Conservation (phyloP, 73 alveolate genomes). For the Durusdinium trenchii region DNA sequence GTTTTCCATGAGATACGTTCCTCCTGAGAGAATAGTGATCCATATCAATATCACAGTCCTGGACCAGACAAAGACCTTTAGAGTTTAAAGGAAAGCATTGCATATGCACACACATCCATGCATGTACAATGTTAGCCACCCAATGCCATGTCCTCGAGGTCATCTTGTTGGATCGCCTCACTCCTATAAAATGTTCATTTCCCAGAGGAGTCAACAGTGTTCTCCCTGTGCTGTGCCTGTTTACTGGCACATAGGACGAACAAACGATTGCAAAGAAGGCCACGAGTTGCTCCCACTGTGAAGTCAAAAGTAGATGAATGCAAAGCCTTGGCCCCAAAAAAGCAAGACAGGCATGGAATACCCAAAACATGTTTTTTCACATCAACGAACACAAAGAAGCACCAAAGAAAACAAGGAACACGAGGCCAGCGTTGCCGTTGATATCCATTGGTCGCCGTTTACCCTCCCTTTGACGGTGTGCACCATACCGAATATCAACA, state of each 20-base stretch:
- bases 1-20: slow-evolving; percentile 23
- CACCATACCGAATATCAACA: not conserved
- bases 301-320: not conserved
- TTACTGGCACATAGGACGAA: not conserved
- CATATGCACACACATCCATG: not conserved
- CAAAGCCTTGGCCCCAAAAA: not conserved
- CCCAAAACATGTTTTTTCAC: not conserved
- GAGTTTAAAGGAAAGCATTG: not conserved
- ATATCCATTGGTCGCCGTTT: slow-evolving; percentile 4
- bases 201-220: not conserved
- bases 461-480: not conserved
- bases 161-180: slow-evolving; percentile 11
- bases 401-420: not conserved
- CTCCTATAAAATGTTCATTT: not conserved
- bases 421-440: not conserved
- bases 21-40: not conserved
- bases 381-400: not conserved
- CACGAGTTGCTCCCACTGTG: not conserved
- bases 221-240: not conserved
- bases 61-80: not conserved
- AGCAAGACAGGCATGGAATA: not conserved
- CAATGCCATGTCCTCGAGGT: not conserved
- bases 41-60: not conserved
- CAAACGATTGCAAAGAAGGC: not conserved
- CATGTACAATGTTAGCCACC: not conserved